Base-by-base conservation (phyloP, 108 stramenopile genomes). In the Bacterosira constricta region DNA sequence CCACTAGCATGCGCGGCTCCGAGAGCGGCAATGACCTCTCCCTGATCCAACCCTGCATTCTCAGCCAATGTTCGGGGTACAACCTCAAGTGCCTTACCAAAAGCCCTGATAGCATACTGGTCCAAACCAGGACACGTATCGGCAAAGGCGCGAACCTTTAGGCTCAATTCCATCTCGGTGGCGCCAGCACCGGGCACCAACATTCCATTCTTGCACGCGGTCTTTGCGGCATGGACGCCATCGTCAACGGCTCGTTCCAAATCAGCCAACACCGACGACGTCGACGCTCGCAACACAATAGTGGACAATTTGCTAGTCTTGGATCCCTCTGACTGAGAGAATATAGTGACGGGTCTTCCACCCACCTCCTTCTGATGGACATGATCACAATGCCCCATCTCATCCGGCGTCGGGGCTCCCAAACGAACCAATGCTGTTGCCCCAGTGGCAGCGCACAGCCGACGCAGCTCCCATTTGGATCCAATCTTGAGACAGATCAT, bases 401-500 rank as follows among this genome's bases (percentile, higher is more conserved):
- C 99, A 60, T 98, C 99, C 34, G 97, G 91, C 12, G 95, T 97
- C 12, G 97, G 88, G 10, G 99, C 83, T 47, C 98, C 99, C 45
- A 99, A 70, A 11, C 97, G 88, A 9, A 99, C 97, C 50, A 98
- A 66, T 11, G 99, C 98, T 25, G 97, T 99, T 35, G 97, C 95
- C 47, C 92, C 88, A 45, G 92, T 91, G 27, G 97, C 97, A 32
- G 89, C 78, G 74, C 98, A 99, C 42, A 99, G 66, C 36, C 99
- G 86, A 31, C 99, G 86, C 54, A 99, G 79, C 83, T 99, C 98
- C 96, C 96, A 99, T 88, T 99, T 99, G 81, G 90, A 92, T 29
- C 75, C 73, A 64, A 98, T 83, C 77, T 94, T 94, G 39, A 99
- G 60, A 60, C 86, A 90, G 70, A 99, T 84, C 77, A 99, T 63